phyloP scores from a whole-genome alignment of 2,329 filamentous ascomycete genomes.

The Myriosclerotinia duriaeana region DNA sequence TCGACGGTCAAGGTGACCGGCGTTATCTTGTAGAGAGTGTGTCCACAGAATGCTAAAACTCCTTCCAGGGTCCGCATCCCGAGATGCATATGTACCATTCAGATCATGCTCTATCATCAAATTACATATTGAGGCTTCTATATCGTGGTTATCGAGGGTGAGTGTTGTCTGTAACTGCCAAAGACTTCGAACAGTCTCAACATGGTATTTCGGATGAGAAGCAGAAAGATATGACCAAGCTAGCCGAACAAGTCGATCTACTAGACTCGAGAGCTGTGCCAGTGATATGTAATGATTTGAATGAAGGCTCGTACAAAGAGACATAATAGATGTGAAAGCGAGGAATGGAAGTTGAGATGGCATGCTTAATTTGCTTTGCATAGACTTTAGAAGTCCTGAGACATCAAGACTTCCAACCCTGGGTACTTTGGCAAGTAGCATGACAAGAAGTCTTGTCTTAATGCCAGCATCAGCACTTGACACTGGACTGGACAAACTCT shows the following conservation, averaged over 20 bases:
- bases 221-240: conserved; percentile 81
- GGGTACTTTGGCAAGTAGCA: conserved; percentile 55
- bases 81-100: conserved; percentile 48
- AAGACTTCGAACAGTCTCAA: conserved; percentile 82
- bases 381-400: conserved; percentile 50
- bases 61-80: conserved; percentile 60
- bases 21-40: conserved; percentile 66
- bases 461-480: conserved; percentile 52
- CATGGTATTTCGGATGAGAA: conserved; percentile 86
- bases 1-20: conserved; percentile 48
- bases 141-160: conserved; percentile 64
- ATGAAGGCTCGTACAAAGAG: conserved; percentile 58
- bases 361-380: conserved; percentile 50
- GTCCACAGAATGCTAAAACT: conserved; percentile 78
- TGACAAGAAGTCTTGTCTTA: conserved; percentile 59
- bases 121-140: conserved; percentile 74
- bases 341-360: conserved; percentile 49
- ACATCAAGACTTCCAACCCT: conserved; percentile 48
- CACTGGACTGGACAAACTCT: conserved; percentile 46
- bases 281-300: conserved; percentile 52
- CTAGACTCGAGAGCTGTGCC: conserved; percentile 59
- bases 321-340: conserved; percentile 58
- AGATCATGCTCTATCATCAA: conserved; percentile 61
- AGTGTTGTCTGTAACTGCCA: conserved; percentile 81
- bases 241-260: conserved; percentile 66